Evolutionary conservation across 805 yeast genomes (phyloP), one percentile per base, ranked within the genome.

Genomic region (Millerozyma miso): DNA sequence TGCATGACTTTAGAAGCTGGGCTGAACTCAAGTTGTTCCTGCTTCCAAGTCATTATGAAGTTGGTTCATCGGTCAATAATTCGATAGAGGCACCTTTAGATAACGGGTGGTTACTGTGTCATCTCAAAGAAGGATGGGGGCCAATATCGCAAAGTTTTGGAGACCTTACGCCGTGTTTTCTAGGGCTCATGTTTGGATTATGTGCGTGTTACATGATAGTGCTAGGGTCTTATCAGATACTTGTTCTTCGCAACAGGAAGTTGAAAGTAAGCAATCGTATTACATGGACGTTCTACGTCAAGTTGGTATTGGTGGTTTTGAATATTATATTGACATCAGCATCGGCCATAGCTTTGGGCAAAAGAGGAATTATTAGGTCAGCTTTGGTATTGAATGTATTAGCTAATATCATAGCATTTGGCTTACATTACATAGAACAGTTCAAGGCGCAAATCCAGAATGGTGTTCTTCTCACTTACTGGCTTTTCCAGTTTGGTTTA

Each of bases 391-490:
- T 52, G 40, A 66, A 73, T 38, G 46, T 71, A 0, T 45, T 65
- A 2, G 79, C 81, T 1, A 58, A 79, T 12, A 38, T 73, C 2
- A 75, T 85, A 4, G 85, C 80, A 0, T 58, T 76, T 14, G 62
- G 67, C 3, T 62, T 88, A 31, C 84, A 88, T 44, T 85, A 80
- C 62, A 58, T 85, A 45, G 97, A 91, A 59, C 83, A 80, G 54
- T 77, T 74, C 60, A 80, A 85, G 58, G 58, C 81, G 8, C 72
- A 65, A 35, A 76, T 86, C 17, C 80, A 97, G 1, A 78, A 75
- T 51, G 83, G 91, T 1, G 69, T 79, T 0, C 64, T 89, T 37
- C 73, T 91, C 33, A 71, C 83, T 48, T 91, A 78, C 63, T 91
- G 96, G 96, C 65, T 85, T 37, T 69, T 81, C 44, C 69, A 75